These are phyloP conservation scores for Rhytidhysteron rufulum DNA, from an alignment of 2,329 filamentous ascomycete genomes.

Conservation along the genomic window DNA sequence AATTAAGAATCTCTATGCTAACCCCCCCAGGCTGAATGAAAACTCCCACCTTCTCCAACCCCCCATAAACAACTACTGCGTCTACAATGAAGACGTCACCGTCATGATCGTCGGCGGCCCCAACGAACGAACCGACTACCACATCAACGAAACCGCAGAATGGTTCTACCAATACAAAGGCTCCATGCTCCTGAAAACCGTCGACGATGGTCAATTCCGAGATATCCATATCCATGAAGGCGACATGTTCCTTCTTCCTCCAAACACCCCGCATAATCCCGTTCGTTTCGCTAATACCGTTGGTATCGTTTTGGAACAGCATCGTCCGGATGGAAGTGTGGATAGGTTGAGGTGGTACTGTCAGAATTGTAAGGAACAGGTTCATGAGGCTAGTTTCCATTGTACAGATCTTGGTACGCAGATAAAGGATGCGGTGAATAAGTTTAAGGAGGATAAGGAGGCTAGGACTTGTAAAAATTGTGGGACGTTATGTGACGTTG, in stretches of 20 bases:
- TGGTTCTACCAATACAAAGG: constrained; percentile 98
- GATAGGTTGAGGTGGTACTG: constrained; percentile 95
- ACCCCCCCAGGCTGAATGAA: constrained; percentile 88
- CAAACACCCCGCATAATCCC: constrained; percentile 95
- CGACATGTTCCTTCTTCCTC: constrained; percentile 87
- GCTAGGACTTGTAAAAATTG: constrained; percentile 74
- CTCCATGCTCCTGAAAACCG: constrained; percentile 88
- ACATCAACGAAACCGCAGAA: constrained; percentile 93
- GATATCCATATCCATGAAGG: constrained; percentile 90
- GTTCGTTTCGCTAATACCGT: constrained; percentile 91
- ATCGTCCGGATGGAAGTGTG: constrained; percentile 63
- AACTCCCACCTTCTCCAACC: constrained; percentile 91
- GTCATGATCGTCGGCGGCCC: constrained; percentile 96
- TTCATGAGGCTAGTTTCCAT: constrained; percentile 83
- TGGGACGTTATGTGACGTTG: constrained; percentile 69
- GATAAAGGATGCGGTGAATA: constrained; percentile 86
- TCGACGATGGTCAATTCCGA: constrained; percentile 67
- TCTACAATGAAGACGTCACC: constrained; percentile 79
- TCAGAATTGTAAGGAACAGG: constrained; percentile 62
- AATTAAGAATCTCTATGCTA: too few species aligned
- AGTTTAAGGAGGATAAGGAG: constrained; percentile 66
- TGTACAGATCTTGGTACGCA: constrained; percentile 89
- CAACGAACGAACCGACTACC: constrained; percentile 94
- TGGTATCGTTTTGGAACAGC: constrained; percentile 89
- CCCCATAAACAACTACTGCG: constrained; percentile 95